Evolutionary conservation across 73 alveolate genomes (phyloP).

Genomic region (Paramecium biaurelia): DNA sequence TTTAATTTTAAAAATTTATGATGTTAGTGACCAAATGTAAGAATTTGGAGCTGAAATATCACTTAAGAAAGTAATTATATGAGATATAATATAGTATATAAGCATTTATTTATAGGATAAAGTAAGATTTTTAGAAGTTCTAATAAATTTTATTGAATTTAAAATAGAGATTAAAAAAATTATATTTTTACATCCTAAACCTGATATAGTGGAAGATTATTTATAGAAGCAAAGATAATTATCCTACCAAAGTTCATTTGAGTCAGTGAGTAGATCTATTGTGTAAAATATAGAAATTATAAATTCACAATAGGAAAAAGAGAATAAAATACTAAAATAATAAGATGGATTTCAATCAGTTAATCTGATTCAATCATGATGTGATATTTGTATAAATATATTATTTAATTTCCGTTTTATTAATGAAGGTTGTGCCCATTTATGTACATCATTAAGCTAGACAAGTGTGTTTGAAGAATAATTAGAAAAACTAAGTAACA

Average conservation of each 20-base stretch:
- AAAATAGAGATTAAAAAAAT: background rate
- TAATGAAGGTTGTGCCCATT: background rate
- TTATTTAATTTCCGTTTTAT: background rate
- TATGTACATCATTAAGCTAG: background rate
- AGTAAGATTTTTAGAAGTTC: background rate
- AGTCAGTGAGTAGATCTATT: background rate
- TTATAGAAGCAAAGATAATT: background rate
- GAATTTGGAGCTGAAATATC: background rate
- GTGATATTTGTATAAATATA: background rate
- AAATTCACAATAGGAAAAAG: background rate
- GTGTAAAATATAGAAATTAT: background rate
- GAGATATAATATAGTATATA: background rate
- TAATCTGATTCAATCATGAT: background rate
- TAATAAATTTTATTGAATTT: background rate
- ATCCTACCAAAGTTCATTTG: background rate
- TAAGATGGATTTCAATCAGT: background rate
- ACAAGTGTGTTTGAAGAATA: slow-evolving; percentile 36
- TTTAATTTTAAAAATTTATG: background rate
- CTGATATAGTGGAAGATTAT: background rate
- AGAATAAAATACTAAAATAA: background rate
- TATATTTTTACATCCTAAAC: background rate
- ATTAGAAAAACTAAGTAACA: background rate
- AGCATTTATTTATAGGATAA: background rate
- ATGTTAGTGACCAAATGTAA: background rate
- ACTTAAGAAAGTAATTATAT: background rate